These are phyloP conservation scores for Ambrosia hybrid DNA, from an alignment of 140 eudicot species.

Conservation along the genomic window DNA sequence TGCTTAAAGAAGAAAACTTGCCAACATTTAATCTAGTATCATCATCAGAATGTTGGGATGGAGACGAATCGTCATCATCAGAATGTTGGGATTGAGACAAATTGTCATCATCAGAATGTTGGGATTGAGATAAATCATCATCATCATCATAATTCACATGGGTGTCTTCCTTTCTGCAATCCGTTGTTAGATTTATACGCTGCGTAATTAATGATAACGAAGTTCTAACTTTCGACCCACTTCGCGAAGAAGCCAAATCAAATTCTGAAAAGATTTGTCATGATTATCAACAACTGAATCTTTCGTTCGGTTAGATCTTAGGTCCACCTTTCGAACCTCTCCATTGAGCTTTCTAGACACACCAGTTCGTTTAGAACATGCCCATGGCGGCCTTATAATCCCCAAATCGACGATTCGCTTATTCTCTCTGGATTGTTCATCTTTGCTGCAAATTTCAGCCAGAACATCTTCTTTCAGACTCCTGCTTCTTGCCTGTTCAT, in stretches of 20 bases:
- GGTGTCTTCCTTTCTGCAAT: conserved; percentile 10
- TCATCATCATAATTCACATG: not conserved
- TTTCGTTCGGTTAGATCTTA: too few relatives aligned
- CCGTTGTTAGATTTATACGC: not conserved
- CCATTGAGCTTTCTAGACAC: too few relatives aligned
- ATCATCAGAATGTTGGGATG: not conserved
- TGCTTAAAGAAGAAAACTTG: conserved; percentile 38
- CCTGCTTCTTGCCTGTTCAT: conserved; percentile 34
- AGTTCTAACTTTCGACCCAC: conserved; percentile 19
- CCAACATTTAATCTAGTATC: conserved; percentile 29
- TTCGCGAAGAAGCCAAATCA: conserved; percentile 9
- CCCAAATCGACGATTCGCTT: too few relatives aligned
- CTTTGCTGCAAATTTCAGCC: conserved; percentile 30
- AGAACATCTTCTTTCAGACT: conserved; percentile 25
- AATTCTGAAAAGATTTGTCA: conserved; percentile 15
- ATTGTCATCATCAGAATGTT: too few relatives aligned
- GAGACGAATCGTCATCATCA: not conserved
- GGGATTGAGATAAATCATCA: too few relatives aligned
- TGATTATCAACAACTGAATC: not conserved
- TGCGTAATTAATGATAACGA: conserved; percentile 2
- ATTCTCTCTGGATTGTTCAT: conserved; percentile 1
- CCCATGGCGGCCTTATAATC: too few relatives aligned
- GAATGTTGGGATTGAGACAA: too few relatives aligned
- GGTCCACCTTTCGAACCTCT: too few relatives aligned
- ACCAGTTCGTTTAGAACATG: too few relatives aligned